Evolutionary conservation across 805 yeast genomes (phyloP).

Genomic region (Wickerhamomyces subpelliculosus): DNA sequence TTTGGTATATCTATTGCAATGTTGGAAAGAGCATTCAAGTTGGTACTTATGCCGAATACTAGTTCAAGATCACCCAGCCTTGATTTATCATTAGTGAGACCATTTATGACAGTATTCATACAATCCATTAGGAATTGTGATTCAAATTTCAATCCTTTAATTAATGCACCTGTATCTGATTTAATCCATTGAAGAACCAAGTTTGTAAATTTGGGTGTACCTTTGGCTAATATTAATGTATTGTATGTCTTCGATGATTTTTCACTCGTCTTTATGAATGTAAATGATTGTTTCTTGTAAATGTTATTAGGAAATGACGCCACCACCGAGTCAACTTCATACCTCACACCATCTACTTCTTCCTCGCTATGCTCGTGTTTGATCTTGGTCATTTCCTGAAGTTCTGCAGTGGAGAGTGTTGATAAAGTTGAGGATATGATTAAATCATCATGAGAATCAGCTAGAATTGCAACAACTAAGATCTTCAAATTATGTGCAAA

Average conservation of each 20-base stretch:
- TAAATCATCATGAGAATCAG: slow-evolving; percentile 18
- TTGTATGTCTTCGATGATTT: slow-evolving; percentile 3
- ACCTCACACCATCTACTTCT: slow-evolving; percentile 3
- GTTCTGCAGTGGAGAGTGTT: slow-evolving; percentile 9
- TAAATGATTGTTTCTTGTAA: slow-evolving; percentile 12
- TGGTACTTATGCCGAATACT: slow-evolving; percentile 18
- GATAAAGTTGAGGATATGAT: slow-evolving; percentile 13
- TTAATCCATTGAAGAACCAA: slow-evolving; percentile 24
- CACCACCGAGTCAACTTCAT: slow-evolving; percentile 4
- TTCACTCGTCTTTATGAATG: slow-evolving; percentile 3
- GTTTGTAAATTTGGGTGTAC: slow-evolving; percentile 10
- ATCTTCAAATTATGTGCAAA: slow-evolving; percentile 10
- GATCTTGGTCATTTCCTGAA: slow-evolving; percentile 10
- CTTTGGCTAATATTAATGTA: slow-evolving; percentile 9
- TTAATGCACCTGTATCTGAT: slow-evolving; percentile 18
- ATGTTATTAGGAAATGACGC: slow-evolving; percentile 16
- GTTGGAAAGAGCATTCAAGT: slow-evolving; percentile 13
- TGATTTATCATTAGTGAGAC: slow-evolving; percentile 7
- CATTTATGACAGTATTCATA: slow-evolving; percentile 18
- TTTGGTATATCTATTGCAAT: slow-evolving; percentile 22
- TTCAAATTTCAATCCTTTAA: slow-evolving; percentile 20
- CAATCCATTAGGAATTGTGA: slow-evolving; percentile 18
- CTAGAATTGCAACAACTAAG: slow-evolving; percentile 15
- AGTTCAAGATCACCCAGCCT: slow-evolving; percentile 23
- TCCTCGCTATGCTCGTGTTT: neutral